A percentile compares a stretch with the other conserved stretches of the same genome.
Conservation (phyloP, 768 basidiomycete genomes). For the Trametes gibbosa region DNA sequence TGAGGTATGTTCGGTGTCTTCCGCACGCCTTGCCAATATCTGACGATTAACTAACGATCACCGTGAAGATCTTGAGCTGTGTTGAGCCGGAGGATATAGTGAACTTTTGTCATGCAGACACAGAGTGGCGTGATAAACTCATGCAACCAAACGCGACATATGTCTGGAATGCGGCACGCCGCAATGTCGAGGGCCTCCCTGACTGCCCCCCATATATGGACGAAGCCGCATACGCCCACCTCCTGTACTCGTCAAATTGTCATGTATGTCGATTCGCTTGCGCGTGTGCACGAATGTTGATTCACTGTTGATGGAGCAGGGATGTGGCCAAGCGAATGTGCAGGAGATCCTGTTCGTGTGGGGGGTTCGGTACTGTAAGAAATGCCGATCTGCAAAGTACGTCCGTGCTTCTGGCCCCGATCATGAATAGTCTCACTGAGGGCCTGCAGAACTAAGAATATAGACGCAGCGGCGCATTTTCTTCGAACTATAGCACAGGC, state of each 20-base stretch:
- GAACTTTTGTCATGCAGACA: too few relatives aligned
- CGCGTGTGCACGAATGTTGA: not conserved
- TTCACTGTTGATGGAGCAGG: not conserved
- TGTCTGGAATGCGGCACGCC: constrained; percentile 8
- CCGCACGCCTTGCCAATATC: too few relatives aligned
- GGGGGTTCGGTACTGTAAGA: not conserved
- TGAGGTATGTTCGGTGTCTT: too few relatives aligned
- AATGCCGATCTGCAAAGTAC: not conserved
- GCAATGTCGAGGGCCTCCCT: constrained; percentile 7
- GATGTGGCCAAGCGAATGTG: not conserved
- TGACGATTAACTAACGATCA: too few relatives aligned
- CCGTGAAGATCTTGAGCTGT: too few relatives aligned
- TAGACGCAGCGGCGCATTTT: not conserved
- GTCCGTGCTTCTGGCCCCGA: not conserved
- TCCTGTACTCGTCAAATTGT: constrained; percentile 27
- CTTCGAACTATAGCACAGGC: not conserved
- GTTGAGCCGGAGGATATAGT: too few relatives aligned
- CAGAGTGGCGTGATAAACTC: constrained; percentile 11
- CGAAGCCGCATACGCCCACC: constrained; percentile 12
- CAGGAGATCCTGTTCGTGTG: not conserved
- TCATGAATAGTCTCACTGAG: not conserved
- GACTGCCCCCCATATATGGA: constrained; percentile 8
- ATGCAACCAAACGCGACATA: not conserved
- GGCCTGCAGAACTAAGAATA: not conserved
- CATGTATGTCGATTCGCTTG: constrained; percentile 26